Conservation (phyloP, 2,329 filamentous ascomycete genomes). For the Aspergillus amoenus region DNA sequence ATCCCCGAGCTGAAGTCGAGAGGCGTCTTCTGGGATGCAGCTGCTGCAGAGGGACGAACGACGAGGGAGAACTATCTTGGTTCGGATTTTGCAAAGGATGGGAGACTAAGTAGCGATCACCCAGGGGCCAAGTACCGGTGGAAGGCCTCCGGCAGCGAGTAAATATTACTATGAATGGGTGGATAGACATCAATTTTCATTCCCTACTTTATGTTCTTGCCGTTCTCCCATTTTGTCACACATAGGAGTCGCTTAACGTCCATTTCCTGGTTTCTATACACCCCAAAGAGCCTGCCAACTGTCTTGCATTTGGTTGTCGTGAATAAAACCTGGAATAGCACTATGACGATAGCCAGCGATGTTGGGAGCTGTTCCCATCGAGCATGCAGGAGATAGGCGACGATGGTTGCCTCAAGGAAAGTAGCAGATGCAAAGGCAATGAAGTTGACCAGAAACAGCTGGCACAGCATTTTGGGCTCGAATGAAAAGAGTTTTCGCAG, state of each 20-base stretch:
- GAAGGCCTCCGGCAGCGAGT: not conserved
- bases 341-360: not conserved
- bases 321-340: not conserved
- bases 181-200: not conserved
- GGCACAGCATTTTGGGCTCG: not conserved
- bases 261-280: not conserved
- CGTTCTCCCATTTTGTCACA: not conserved
- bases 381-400: not conserved
- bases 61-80: slow-evolving; percentile 10
- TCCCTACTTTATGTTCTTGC: not conserved
- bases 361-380: not conserved
- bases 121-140: not conserved
- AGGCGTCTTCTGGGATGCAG: slow-evolving; percentile 38
- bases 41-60: slow-evolving; percentile 21
- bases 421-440: not conserved
- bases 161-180: not conserved
- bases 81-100: not conserved
- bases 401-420: not conserved
- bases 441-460: not conserved
- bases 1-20: slow-evolving; percentile 24
- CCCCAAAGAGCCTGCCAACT: not conserved
- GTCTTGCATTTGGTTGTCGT: not conserved
- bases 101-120: slow-evolving; percentile 5
- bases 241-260: not conserved
- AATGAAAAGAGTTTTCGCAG: not conserved